These are phyloP conservation scores for Centaurea solstitialis DNA, from an alignment of 129 eudicot genomes.

Conservation along the genomic window DNA sequence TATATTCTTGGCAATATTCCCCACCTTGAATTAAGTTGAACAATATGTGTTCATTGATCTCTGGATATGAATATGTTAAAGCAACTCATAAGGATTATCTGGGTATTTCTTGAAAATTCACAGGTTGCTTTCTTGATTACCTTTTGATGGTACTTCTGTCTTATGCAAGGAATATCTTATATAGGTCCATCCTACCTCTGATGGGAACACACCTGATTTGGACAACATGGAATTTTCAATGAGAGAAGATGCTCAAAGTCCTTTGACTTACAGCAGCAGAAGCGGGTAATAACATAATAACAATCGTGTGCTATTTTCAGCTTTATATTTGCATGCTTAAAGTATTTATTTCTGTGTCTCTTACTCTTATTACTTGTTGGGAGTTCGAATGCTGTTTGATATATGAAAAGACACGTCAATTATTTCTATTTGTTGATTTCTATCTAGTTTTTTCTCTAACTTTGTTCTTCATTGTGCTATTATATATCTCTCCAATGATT, in stretches of 20 bases:
- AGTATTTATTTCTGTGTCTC: neutral
- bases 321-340: conserved; percentile 8
- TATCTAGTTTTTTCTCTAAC: conserved; percentile 9
- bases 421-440: neutral
- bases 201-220: conserved; percentile 42
- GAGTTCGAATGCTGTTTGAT: neutral
- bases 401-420: neutral
- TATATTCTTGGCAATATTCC: neutral
- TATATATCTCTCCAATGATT: conserved; percentile 12
- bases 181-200: conserved; percentile 59
- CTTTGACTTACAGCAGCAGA: conserved; percentile 34
- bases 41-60: neutral
- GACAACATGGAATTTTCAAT: conserved; percentile 42
- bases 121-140: conserved; percentile 26
- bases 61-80: conserved; percentile 11
- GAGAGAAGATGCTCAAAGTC: conserved; percentile 63
- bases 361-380: neutral
- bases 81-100: conserved; percentile 3
- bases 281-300: conserved; percentile 38
- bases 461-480: conserved; percentile 10
- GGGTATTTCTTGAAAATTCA: neutral
- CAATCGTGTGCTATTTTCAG: conserved; percentile 10
- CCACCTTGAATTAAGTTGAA: neutral
- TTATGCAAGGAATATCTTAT: conserved; percentile 39
- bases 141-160: conserved; percentile 32